Evolutionary conservation across 139 green algal species (phyloP).

Genomic region (Picocystis salinarum): DNA sequence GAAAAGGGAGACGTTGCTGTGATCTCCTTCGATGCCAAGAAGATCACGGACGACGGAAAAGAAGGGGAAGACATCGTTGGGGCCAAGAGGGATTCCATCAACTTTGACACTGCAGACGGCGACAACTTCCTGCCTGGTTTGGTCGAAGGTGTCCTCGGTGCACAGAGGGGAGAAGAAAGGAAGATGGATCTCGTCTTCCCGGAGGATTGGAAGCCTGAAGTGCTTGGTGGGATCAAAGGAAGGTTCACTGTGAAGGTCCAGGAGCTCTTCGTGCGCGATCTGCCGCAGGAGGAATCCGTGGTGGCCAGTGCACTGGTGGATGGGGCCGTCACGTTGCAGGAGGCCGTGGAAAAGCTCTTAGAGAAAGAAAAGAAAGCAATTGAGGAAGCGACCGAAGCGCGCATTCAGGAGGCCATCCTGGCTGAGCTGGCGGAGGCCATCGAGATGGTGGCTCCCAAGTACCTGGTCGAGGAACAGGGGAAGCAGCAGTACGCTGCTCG

Average conservation of each 20-base stretch:
- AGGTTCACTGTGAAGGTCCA: constrained; percentile 16
- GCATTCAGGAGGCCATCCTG: background rate
- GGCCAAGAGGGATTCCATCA: no score
- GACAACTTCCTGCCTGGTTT: constrained; percentile 12
- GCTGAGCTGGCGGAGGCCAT: background rate
- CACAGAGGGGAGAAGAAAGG: constrained; percentile 6
- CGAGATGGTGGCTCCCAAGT: constrained; percentile 5
- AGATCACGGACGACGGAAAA: no score
- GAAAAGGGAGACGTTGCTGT: no score
- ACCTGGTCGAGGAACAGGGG: constrained; percentile 15
- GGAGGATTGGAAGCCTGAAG: constrained; percentile 11
- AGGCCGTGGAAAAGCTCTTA: constrained; percentile 5
- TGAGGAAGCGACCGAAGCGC: background rate
- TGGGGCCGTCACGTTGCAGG: constrained; percentile 7
- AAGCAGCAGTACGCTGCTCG: constrained; percentile 16
- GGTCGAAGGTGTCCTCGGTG: constrained; percentile 15
- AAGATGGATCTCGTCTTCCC: constrained; percentile 19
- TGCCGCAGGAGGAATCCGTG: constrained; percentile 11
- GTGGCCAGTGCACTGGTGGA: constrained; percentile 8
- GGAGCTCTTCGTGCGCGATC: constrained; percentile 9
- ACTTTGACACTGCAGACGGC: constrained; percentile 20
- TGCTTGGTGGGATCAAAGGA: constrained; percentile 10
- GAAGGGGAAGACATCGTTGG: no score
- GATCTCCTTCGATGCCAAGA: no score
- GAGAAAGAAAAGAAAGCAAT: background rate